phyloP scores from a whole-genome alignment of 2,329 filamentous ascomycete genomes.

The Dissoconium aciculare region DNA sequence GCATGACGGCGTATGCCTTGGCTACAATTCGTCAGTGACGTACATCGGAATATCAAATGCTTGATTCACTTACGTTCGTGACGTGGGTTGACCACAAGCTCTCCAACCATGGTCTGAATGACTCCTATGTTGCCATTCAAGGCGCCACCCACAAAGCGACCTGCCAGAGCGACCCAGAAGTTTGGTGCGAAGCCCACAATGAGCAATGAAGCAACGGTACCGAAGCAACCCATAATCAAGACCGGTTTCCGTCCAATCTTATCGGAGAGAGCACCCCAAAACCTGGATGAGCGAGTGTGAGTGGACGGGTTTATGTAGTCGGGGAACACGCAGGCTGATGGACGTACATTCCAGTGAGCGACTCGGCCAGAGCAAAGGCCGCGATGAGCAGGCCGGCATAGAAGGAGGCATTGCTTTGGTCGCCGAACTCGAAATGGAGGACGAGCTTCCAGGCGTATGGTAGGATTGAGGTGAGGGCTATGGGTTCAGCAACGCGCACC shows the following conservation, averaged over 20 bases:
- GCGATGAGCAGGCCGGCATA: constrained; percentile 82
- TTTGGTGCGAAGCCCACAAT: constrained; percentile 70
- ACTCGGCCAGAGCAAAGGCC: constrained; percentile 69
- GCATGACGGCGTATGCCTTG: constrained; percentile 80
- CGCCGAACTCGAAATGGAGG: constrained; percentile 58
- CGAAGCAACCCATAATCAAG: constrained; percentile 62
- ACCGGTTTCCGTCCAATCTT: constrained; percentile 73
- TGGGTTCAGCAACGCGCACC: constrained; percentile 82
- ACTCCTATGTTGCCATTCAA: constrained; percentile 78
- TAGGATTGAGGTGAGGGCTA: constrained; percentile 84
- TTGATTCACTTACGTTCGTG: constrained; percentile 68
- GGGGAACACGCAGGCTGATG: not conserved
- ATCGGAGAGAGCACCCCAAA: constrained; percentile 76
- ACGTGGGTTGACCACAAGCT: constrained; percentile 67
- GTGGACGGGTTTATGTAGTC: not conserved
- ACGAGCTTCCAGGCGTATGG: constrained; percentile 81
- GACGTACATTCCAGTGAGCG: constrained; percentile 55
- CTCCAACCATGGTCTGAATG: constrained; percentile 74
- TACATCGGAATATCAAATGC: not conserved
- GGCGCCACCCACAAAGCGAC: constrained; percentile 62
- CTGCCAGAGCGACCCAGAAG: constrained; percentile 68
- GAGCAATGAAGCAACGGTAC: constrained; percentile 69
- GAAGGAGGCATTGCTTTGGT: constrained; percentile 62
- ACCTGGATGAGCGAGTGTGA: constrained; percentile 24
- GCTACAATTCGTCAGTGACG: constrained; percentile 33